Conservation (phyloP, 2,329 filamentous ascomycete genomes). For the Diaporthe eres region DNA sequence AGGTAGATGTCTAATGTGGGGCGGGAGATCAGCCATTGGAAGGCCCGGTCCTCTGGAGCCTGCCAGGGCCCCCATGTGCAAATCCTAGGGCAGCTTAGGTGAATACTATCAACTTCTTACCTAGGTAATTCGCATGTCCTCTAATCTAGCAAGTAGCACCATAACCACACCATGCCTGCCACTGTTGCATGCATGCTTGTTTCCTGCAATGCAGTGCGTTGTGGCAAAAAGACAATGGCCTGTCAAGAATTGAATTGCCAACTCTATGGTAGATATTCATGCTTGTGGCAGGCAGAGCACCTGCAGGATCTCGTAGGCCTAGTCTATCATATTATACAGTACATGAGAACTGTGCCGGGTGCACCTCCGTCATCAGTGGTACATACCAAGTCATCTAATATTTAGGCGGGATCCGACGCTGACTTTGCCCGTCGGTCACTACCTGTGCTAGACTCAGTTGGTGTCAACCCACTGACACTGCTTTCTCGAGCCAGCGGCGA, state of each 20-base stretch:
- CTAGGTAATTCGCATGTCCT: neutral
- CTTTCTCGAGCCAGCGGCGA: slow-evolving; percentile 68
- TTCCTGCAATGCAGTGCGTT: neutral
- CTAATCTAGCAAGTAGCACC: neutral
- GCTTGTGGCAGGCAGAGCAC: neutral
- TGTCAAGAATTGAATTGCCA: neutral
- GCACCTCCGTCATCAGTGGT: neutral
- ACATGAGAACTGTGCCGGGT: neutral
- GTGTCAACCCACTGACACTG: slow-evolving; percentile 49
- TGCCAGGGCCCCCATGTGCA: slow-evolving; percentile 14
- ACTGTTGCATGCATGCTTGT: too few relatives aligned
- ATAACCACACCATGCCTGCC: neutral
- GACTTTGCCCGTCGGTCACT: slow-evolving; percentile 31
- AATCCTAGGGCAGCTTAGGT: neutral
- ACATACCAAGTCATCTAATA: neutral
- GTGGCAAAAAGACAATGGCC: neutral
- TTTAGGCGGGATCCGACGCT: slow-evolving; percentile 35
- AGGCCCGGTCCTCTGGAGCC: neutral
- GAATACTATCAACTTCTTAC: neutral
- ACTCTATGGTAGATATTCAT: neutral
- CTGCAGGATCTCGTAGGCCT: neutral
- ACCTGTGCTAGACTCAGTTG: slow-evolving; percentile 21
- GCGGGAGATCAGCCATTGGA: slow-evolving; percentile 12
- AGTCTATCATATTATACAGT: neutral
- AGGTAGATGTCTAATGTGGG: neutral